Evolutionary conservation across 192 early-diverging fungal genomes (phyloP).

Genomic region (Chytriomyces sp.): DNA sequence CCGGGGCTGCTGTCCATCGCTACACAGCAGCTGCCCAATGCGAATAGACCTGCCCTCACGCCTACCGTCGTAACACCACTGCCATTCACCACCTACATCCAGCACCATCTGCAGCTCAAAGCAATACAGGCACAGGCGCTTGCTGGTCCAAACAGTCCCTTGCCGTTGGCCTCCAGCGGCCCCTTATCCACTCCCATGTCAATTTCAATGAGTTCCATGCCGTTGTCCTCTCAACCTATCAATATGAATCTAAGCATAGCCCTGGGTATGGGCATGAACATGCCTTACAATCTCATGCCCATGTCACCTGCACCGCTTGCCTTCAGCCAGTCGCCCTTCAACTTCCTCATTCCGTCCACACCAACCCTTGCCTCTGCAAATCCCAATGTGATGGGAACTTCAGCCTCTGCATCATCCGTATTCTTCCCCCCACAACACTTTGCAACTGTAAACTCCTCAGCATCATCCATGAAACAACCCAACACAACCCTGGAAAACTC

Average conservation of each 20-base stretch:
- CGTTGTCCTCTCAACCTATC: neutral
- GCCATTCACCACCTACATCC: neutral
- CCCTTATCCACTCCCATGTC: neutral
- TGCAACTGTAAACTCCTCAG: neutral
- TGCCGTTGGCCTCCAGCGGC: neutral
- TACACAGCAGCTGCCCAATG: neutral
- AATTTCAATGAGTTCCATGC: neutral
- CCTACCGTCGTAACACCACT: neutral
- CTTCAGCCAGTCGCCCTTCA: neutral
- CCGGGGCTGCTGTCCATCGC: neutral
- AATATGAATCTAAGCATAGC: too few relatives aligned
- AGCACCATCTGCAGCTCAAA: slow-evolving; percentile 1
- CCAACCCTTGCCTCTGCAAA: neutral
- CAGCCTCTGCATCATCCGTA: neutral
- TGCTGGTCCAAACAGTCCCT: neutral
- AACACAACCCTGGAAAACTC: neutral
- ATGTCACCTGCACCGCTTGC: neutral
- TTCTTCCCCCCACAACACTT: neutral
- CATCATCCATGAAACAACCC: neutral
- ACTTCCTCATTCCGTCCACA: neutral
- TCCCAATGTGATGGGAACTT: neutral
- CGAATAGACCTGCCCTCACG: neutral
- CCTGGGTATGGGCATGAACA: neutral
- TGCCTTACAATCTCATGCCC: neutral
- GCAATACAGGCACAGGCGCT: neutral